These are phyloP conservation scores for Populus deltoides DNA, from an alignment of 345 rosid species.

Conservation along the genomic window DNA sequence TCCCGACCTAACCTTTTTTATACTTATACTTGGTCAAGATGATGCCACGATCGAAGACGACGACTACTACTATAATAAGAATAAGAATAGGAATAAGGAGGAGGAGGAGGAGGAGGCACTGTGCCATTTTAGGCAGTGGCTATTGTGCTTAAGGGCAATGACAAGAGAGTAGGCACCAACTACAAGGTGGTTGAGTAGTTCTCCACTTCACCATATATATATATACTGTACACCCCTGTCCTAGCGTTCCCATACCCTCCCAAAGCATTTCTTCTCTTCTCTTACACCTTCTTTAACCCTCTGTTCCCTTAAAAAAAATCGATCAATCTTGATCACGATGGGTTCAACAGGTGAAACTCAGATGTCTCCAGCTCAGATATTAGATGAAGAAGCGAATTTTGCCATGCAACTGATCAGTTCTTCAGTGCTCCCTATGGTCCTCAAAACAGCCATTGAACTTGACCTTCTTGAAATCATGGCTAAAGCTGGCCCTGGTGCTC, in stretches of 20 bases:
- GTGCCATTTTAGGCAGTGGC: no score
- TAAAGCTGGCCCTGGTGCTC: slow-evolving; percentile 48
- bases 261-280: neutral
- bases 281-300: neutral
- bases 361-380: slow-evolving; percentile 61
- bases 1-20: no score
- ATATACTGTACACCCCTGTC: neutral
- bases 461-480: slow-evolving; percentile 84
- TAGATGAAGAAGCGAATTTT: slow-evolving; percentile 72
- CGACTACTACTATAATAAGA: no score
- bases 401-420: slow-evolving; percentile 74
- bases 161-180: no score
- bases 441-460: slow-evolving; percentile 82
- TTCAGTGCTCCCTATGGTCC: slow-evolving; percentile 81
- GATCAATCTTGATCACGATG: slow-evolving; percentile 29
- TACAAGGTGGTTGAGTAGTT: neutral
- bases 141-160: no score
- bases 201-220: neutral
- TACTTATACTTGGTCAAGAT: no score
- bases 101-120: no score
- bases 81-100: no score
- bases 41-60: no score
- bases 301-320: neutral
- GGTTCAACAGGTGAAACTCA: slow-evolving; percentile 66
- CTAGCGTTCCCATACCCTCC: neutral